These are phyloP conservation scores for Epichloe hybrida DNA, from an alignment of 2,329 filamentous ascomycete genomes.

Conservation along the genomic window DNA sequence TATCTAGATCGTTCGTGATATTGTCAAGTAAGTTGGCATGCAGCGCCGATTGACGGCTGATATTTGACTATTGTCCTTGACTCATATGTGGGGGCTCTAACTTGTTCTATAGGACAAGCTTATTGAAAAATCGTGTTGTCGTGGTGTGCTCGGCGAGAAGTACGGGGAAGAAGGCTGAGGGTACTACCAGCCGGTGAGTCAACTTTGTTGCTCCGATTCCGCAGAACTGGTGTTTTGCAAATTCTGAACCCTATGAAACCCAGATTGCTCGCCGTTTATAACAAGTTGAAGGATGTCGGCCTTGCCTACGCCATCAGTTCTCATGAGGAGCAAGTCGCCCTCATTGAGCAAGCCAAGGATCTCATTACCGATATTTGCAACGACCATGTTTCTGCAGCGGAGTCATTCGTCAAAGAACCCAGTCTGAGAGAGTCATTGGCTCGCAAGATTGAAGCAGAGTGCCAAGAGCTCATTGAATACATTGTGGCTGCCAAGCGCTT, in stretches of 20 bases:
- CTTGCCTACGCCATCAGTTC: conserved; percentile 32
- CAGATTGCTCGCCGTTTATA: conserved; percentile 47
- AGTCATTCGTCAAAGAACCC: conserved; percentile 44
- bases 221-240: neutral
- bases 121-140: conserved; percentile 62
- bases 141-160: conserved; percentile 94
- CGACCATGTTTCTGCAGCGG: conserved; percentile 67
- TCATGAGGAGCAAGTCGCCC: conserved; percentile 36
- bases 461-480: conserved; percentile 65
- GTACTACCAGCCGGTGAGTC: conserved; percentile 85
- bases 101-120: conserved; percentile 22
- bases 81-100: neutral
- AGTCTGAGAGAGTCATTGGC: conserved; percentile 46
- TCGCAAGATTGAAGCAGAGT: conserved; percentile 62
- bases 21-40: conserved; percentile 24
- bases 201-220: neutral
- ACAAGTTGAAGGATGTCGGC: conserved; percentile 40
- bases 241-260: neutral
- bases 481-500: conserved; percentile 50
- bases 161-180: conserved; percentile 85
- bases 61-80: neutral
- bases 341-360: conserved; percentile 52
- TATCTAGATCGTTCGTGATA: conserved; percentile 27
- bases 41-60: neutral
- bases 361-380: conserved; percentile 69